A percentile compares a stretch with the other conserved stretches of the same genome.
Evolutionary conservation across 768 basidiomycete species (phyloP).

Genomic region (Lactarius tabidus): DNA sequence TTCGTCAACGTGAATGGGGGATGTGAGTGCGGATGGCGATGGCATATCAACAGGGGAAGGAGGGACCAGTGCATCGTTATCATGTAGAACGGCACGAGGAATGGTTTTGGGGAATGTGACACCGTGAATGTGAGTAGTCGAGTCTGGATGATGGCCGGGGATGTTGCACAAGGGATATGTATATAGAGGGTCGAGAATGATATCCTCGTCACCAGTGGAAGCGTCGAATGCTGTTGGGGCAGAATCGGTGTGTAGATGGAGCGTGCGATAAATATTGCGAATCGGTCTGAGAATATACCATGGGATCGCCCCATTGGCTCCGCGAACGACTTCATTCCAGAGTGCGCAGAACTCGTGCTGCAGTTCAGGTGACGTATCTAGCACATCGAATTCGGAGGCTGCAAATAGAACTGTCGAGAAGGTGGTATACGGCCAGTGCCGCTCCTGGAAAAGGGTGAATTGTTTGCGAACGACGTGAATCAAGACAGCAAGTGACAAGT

Average conservation of each 20-base stretch:
- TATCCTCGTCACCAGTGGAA: too few species aligned
- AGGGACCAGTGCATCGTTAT: not conserved
- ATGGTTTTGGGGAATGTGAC: too few species aligned
- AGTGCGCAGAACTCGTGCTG: not conserved
- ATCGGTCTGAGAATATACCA: too few species aligned
- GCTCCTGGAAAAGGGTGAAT: not conserved
- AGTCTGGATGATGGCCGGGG: not conserved
- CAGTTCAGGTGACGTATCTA: not conserved
- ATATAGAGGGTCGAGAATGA: too few species aligned
- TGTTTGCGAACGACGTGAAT: not conserved
- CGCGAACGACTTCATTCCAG: not conserved
- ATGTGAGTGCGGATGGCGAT: too few species aligned
- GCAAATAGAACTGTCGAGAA: not conserved
- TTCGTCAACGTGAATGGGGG: too few species aligned
- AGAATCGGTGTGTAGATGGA: too few species aligned
- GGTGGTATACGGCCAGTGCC: not conserved
- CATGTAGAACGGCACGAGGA: too few species aligned
- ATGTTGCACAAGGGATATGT: not conserved
- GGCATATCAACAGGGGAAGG: too few species aligned
- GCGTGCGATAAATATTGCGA: too few species aligned
- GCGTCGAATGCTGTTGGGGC: not conserved
- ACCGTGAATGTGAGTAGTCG: too few species aligned
- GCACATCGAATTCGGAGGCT: not conserved
- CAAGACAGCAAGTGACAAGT: not conserved
- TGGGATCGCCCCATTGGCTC: too few species aligned